A percentile compares a stretch with the other conserved stretches of the same genome.
Conservation (phyloP, 129 eudicot genomes). For the Artemisia argyi region DNA sequence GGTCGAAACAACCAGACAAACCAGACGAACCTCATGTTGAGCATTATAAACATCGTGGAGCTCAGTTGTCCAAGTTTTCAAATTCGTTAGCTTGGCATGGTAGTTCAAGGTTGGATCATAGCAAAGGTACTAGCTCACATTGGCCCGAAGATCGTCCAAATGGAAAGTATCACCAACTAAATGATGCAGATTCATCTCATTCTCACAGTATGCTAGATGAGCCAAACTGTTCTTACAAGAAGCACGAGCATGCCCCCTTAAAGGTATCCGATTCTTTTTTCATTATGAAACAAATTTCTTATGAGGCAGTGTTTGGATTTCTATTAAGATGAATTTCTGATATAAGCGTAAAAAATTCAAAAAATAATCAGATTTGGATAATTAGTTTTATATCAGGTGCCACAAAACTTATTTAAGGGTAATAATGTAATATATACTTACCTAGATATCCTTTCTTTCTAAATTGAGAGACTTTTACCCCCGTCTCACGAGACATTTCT, state of each 20-base stretch:
- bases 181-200: conserved; percentile 58
- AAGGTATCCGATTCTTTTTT: conserved; percentile 34
- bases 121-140: conserved; percentile 49
- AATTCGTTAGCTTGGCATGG: conserved; percentile 76
- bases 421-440: too few relatives aligned
- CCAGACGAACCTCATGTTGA: conserved; percentile 32
- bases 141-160: conserved; percentile 55
- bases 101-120: conserved; percentile 59
- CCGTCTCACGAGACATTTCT: too few relatives aligned
- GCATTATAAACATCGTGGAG: conserved; percentile 46
- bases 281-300: not conserved
- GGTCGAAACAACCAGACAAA: conserved; percentile 35
- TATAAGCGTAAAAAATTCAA: too few relatives aligned
- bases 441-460: too few relatives aligned
- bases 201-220: conserved; percentile 50
- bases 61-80: conserved; percentile 67
- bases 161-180: conserved; percentile 44
- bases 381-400: too few relatives aligned
- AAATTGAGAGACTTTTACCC: too few relatives aligned
- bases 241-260: conserved; percentile 40
- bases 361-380: too few relatives aligned
- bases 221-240: conserved; percentile 48
- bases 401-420: too few relatives aligned
- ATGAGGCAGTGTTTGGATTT: too few relatives aligned
- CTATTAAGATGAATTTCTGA: too few relatives aligned